Base-by-base conservation (phyloP, 2,329 filamentous ascomycete species). In the Pleurostoma richardsiae region DNA sequence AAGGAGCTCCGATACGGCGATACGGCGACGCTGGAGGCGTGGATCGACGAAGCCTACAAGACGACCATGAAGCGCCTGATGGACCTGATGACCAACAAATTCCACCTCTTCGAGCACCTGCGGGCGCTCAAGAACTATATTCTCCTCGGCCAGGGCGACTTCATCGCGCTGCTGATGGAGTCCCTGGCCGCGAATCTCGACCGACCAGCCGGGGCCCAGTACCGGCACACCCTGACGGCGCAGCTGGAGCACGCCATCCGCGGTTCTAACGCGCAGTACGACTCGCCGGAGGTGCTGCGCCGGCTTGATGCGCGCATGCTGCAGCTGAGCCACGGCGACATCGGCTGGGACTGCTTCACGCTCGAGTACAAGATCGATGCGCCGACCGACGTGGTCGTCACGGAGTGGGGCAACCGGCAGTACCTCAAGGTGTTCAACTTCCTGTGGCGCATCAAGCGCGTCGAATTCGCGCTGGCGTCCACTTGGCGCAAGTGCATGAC, bases 341-440 rank as follows among this genome's bases (percentile, higher is more conserved):
- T 96, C 45, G 94, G 94, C 43, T 99, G 94, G 94, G 94, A 99
- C 62, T 96, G 95, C 62, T 99, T 99, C 68, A 99, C 94, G 0
- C 81, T 99, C 6, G 95, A 99, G 64, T 99, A 99, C 71, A 96
- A 97, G 65, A 94, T 99, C 56, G 91, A 96, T 63, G 88, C 92
- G 2, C 94, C 94, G 0, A 88, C 96, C 28, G 94, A 99, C 62
- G 94, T 99, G 29, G 91, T 99, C 42, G 90, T 99, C 38, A 97
- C 92, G 0, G 90, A 95, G 39, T 96, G 91, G 82, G 91, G 90
- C 41, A 92, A 88, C 54, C 88, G 92, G 27, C 92, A 99, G 63
- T 99, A 99, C 63, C 84, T 99, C 57, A 97, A 97, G 63, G 90
- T 99, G 7, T 99, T 99, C 79, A 99, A 99, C 68, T 96, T 99